Percentiles rank a stretch among this genome's conserved stretches.
phyloP scores from a whole-genome alignment of 495 filamentous ascomycete genomes.

The Penicillium herquei region DNA sequence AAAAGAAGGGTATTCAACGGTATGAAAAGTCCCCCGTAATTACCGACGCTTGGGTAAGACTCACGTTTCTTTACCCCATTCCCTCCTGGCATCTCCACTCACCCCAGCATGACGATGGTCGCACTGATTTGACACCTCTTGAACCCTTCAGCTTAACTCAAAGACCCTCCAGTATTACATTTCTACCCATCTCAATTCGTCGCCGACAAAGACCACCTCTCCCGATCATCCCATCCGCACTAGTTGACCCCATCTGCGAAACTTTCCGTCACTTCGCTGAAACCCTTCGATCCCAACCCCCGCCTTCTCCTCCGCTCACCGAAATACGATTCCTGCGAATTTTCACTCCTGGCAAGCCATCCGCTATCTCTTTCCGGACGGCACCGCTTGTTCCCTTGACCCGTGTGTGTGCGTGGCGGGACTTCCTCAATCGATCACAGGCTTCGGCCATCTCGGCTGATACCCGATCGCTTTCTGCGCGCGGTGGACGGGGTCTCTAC shows the following conservation, averaged over 20 bases:
- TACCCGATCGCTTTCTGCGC: constrained; percentile 28
- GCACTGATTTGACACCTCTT: constrained; percentile 17
- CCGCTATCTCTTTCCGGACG: not conserved
- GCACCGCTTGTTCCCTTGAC: constrained; percentile 8
- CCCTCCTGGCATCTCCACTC: constrained; percentile 35
- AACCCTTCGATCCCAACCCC: constrained; percentile 14
- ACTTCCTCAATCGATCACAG: constrained; percentile 14
- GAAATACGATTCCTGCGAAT: constrained; percentile 2
- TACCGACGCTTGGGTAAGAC: constrained; percentile 7
- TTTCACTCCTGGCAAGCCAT: constrained; percentile 7
- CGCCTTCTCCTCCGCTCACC: constrained; percentile 5
- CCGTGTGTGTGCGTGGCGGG: constrained; percentile 16
- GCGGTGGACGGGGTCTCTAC: constrained; percentile 21
- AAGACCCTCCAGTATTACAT: not conserved
- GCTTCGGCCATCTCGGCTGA: constrained; percentile 28
- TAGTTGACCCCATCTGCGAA: not conserved
- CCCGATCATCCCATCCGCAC: not conserved
- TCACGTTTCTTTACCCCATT: constrained; percentile 19
- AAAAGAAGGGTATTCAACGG: not conserved
- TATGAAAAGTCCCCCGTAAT: constrained; percentile 13
- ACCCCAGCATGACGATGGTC: constrained; percentile 31
- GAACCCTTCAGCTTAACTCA: not conserved
- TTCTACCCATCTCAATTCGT: not conserved
- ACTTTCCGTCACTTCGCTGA: constrained; percentile 12
- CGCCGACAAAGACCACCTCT: not conserved